Evolutionary conservation across 2,329 filamentous ascomycete genomes (phyloP).

Genomic region (Cryphonectria parasitica): DNA sequence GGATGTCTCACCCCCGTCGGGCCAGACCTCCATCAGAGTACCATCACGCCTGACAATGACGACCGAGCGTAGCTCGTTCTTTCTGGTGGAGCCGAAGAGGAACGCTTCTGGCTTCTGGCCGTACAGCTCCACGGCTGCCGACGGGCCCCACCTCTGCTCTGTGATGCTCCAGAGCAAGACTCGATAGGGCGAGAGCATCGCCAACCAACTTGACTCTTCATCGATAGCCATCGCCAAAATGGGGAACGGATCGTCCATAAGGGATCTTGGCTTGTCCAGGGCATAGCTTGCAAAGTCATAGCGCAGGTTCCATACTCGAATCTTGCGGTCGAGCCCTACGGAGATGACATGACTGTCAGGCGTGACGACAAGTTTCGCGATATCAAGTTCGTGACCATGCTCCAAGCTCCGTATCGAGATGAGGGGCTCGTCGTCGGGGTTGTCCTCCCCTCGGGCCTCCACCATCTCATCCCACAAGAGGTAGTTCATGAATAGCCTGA

Average conservation of each 20-base stretch:
- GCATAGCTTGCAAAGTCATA: slow-evolving; percentile 47
- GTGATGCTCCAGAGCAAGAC: slow-evolving; percentile 68
- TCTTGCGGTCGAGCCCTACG: slow-evolving; percentile 69
- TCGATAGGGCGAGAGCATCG: slow-evolving; percentile 62
- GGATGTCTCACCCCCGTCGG: slow-evolving; percentile 47
- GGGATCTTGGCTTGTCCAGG: slow-evolving; percentile 44
- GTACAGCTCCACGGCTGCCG: slow-evolving; percentile 57
- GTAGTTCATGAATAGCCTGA: slow-evolving; percentile 74
- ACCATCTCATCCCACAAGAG: slow-evolving; percentile 68
- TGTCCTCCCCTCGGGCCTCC: slow-evolving; percentile 49
- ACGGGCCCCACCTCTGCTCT: slow-evolving; percentile 60
- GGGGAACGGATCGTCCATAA: slow-evolving; percentile 54
- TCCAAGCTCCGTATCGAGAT: slow-evolving; percentile 65
- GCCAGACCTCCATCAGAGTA: slow-evolving; percentile 60
- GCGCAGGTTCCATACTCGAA: slow-evolving; percentile 69
- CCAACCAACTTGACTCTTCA: slow-evolving; percentile 66
- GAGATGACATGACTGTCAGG: slow-evolving; percentile 69
- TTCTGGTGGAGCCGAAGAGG: slow-evolving; percentile 58
- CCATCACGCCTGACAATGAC: slow-evolving; percentile 69
- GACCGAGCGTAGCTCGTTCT: slow-evolving; percentile 49
- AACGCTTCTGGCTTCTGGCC: slow-evolving; percentile 65
- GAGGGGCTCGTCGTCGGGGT: slow-evolving; percentile 52
- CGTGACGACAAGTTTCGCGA: slow-evolving; percentile 67
- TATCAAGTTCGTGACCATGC: slow-evolving; percentile 69
- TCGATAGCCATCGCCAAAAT: slow-evolving; percentile 68